Evolutionary conservation across 306 rosid genomes (phyloP).

Genomic region (Astragalus membranaceus): DNA sequence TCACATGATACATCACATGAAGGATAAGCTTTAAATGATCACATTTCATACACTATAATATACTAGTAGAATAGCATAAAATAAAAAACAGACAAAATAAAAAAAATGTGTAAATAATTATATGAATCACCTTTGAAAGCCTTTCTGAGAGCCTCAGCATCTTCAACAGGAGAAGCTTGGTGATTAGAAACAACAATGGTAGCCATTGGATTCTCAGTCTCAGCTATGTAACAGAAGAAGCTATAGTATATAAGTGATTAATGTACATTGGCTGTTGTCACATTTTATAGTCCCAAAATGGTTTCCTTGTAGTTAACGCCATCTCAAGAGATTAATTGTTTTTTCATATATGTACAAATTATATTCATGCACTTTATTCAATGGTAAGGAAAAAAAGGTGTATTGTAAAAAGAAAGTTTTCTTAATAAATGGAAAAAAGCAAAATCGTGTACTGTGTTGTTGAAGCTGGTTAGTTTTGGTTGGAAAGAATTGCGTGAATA

Average conservation of each 20-base stretch:
- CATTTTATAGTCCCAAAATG: slow-evolving; percentile 12
- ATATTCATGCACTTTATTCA: neutral
- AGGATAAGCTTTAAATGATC: neutral
- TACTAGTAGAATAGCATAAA: neutral
- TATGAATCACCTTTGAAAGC: slow-evolving; percentile 48
- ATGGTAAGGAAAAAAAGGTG: neutral
- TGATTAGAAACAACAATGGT: slow-evolving; percentile 33
- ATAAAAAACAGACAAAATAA: neutral
- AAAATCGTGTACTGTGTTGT: neutral
- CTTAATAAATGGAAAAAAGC: neutral
- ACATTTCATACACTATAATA: neutral
- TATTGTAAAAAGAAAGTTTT: neutral
- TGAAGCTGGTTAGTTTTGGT: neutral
- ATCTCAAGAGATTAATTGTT: neutral
- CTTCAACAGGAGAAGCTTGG: slow-evolving; percentile 40
- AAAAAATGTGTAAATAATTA: neutral
- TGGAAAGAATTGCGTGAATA: neutral
- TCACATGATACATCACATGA: neutral
- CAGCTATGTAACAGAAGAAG: neutral
- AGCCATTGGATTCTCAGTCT: slow-evolving; percentile 37
- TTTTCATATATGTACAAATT: neutral
- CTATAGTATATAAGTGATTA: neutral
- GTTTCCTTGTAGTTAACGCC: slow-evolving; percentile 33
- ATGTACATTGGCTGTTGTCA: neutral
- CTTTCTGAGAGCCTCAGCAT: slow-evolving; percentile 56